These are phyloP conservation scores for Rhodotorula sp. DNA, from an alignment of 1,284 basidiomycete species.

Conservation along the genomic window DNA sequence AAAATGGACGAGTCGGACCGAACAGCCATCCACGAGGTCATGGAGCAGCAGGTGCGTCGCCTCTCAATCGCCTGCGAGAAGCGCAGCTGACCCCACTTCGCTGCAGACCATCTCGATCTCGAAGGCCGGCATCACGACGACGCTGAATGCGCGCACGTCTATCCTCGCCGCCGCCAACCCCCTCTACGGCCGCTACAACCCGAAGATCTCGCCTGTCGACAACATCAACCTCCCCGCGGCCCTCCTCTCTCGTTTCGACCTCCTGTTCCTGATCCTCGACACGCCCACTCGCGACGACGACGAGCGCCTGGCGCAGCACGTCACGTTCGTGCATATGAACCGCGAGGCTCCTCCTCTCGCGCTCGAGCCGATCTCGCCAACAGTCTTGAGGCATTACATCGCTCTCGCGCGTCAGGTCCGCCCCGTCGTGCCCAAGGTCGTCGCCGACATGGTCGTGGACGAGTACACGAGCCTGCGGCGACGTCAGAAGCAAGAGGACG, in stretches of 20 bases:
- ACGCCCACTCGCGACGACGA: slow-evolving; percentile 92
- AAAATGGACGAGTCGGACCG: slow-evolving; percentile 99
- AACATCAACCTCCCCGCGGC: slow-evolving; percentile 99
- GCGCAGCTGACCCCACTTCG: background rate
- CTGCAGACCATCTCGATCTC: slow-evolving; percentile 86
- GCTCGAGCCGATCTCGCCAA: slow-evolving; percentile 69
- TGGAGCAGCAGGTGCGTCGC: slow-evolving; percentile 53
- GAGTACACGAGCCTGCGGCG: slow-evolving; percentile 94
- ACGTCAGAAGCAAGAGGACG: slow-evolving; percentile 82
- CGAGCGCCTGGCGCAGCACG: slow-evolving; percentile 92
- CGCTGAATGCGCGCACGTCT: slow-evolving; percentile 96
- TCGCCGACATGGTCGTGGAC: slow-evolving; percentile 91
- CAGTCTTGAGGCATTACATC: slow-evolving; percentile 93
- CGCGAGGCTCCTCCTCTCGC: slow-evolving; percentile 72
- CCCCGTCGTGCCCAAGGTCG: slow-evolving; percentile 77
- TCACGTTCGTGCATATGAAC: slow-evolving; percentile 98
- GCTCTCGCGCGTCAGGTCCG: slow-evolving; percentile 85
- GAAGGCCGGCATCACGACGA: slow-evolving; percentile 98
- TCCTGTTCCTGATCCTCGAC: slow-evolving; percentile 95
- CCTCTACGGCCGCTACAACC: slow-evolving; percentile 95
- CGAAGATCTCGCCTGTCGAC: slow-evolving; percentile 94
- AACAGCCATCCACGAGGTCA: slow-evolving; percentile 99
- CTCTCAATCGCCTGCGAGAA: background rate
- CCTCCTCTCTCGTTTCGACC: slow-evolving; percentile 89
- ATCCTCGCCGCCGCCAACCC: slow-evolving; percentile 98